Base-by-base conservation (phyloP, 306 rosid species). In the Gastrolobium villosum region DNA sequence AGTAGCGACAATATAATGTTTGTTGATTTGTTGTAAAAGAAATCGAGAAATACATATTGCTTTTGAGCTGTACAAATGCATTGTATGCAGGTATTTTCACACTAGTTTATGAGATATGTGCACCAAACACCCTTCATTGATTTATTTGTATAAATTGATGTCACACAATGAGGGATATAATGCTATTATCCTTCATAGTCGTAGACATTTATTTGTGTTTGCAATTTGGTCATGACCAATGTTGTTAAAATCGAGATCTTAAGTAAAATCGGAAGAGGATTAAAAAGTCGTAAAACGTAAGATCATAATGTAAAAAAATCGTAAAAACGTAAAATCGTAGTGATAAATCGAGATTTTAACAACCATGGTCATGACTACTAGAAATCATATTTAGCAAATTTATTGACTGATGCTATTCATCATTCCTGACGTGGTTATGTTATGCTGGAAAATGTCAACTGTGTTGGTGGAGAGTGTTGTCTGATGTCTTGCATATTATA, bases 1-100 rank as follows among this genome's bases (percentile, higher is more conserved):
- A 65, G 35, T 14, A 36, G 65, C 0, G 5, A 4, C 53, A 0
- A 9, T 55, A 34, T 11, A 14, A 37, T 20, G 35, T 11, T 36
- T n/a, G 45, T 48, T 60, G 10, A n/a, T 66, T 65, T 55, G 28
- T 54, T 61, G 11, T 65, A 46, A 54, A 45, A 70, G 26, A 65
- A 54, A 53, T 77, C 32, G 32, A 45, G 71, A 65, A 63, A 77
- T n/a, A 57, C n/a, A 44, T 64, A 56, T 53, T 71, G n/a, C 77
- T 49, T 72, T 57, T 59, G 53, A 57, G 80, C 30, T 50, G 7
- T 39, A 50, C 53, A 6, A 36, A 39, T 62, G 61, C 6, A 52
- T 35, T 70, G 13, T 69, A 46, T 0, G 10, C 44, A 4, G 37
- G 70, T 32, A 41, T 54, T 73, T 44, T 11, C 37, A 34, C 36